phyloP scores from a whole-genome alignment of 495 filamentous ascomycete species.

The Lindgomyces ingoldianus region DNA sequence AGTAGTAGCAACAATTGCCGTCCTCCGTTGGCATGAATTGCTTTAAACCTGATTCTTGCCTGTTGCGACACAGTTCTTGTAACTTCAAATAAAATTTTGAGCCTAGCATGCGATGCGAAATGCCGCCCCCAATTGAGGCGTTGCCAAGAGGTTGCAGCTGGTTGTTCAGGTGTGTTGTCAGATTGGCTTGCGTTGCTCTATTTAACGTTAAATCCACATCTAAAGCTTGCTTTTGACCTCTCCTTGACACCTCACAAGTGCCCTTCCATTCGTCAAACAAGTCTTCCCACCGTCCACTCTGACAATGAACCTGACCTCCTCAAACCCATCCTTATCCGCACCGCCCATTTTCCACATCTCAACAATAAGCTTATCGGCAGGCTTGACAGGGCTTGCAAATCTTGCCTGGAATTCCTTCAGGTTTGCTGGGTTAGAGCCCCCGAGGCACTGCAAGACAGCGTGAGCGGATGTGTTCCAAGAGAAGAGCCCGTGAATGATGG shows the following conservation, averaged over 20 bases:
- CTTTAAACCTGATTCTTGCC: neutral
- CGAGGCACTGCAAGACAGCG: slow-evolving; percentile 68
- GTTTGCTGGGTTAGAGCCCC: slow-evolving; percentile 74
- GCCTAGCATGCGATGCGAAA: too few species aligned
- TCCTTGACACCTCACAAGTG: slow-evolving; percentile 65
- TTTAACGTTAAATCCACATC: slow-evolving; percentile 10
- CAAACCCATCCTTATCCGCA: slow-evolving; percentile 64
- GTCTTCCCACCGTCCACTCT: slow-evolving; percentile 72
- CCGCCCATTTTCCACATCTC: slow-evolving; percentile 67
- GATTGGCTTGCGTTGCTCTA: too few species aligned
- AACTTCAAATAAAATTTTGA: too few species aligned
- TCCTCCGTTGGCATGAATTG: neutral
- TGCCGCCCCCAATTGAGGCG: too few species aligned
- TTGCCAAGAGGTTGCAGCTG: too few species aligned
- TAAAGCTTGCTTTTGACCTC: slow-evolving; percentile 67
- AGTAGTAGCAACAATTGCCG: neutral
- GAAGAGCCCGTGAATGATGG: slow-evolving; percentile 85
- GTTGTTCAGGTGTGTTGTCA: too few species aligned
- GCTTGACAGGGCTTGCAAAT: slow-evolving; percentile 80
- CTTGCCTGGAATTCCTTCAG: slow-evolving; percentile 84
- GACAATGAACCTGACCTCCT: slow-evolving; percentile 79
- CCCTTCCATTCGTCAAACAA: slow-evolving; percentile 79
- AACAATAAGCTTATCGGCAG: slow-evolving; percentile 69
- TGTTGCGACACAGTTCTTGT: too few species aligned
- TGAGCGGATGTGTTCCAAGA: slow-evolving; percentile 82